A percentile compares a stretch with the other conserved stretches of the same genome.
These are phyloP conservation scores for Cordyceps tenuipes DNA, from an alignment of 2,329 filamentous ascomycete species.

Conservation along the genomic window DNA sequence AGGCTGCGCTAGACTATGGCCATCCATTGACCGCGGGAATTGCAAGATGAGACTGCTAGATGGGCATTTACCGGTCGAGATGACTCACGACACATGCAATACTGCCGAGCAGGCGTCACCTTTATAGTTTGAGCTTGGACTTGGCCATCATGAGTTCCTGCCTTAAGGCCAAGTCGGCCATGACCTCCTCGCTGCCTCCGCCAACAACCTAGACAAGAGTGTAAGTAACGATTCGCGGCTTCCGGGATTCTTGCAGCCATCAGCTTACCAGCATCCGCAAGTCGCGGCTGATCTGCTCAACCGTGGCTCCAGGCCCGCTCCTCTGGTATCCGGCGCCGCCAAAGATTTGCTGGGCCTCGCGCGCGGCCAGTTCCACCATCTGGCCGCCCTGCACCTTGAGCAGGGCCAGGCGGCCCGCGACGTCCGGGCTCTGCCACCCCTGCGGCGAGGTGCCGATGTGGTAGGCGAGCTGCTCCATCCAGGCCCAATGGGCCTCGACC, in stretches of 20 bases:
- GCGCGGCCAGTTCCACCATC: conserved; percentile 39
- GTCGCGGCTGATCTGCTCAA: conserved; percentile 47
- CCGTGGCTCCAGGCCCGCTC: conserved; percentile 36
- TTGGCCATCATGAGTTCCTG: conserved; percentile 30
- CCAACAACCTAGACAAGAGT: conserved; percentile 37
- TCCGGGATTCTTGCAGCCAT: no score
- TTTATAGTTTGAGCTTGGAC: conserved; percentile 16
- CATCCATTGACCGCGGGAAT: no score
- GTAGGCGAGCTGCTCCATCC: conserved; percentile 53
- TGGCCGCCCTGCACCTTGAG: conserved; percentile 41
- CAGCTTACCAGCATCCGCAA: conserved; percentile 28
- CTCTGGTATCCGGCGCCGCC: conserved; percentile 45
- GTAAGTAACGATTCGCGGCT: no score
- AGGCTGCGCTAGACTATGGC: no score
- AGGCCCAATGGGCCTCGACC: conserved; percentile 54
- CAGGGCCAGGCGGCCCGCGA: conserved; percentile 24
- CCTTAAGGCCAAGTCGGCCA: conserved; percentile 42
- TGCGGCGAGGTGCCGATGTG: conserved; percentile 31
- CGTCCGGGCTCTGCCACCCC: conserved; percentile 24
- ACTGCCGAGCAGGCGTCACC: no score
- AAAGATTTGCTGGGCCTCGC: conserved; percentile 47
- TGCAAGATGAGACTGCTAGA: no score
- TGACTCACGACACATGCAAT: no score
- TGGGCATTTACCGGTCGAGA: no score
- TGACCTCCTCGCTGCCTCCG: conserved; percentile 47